phyloP scores from a whole-genome alignment of 352 stramenopile genomes.

The Phytophthora megakarya region DNA sequence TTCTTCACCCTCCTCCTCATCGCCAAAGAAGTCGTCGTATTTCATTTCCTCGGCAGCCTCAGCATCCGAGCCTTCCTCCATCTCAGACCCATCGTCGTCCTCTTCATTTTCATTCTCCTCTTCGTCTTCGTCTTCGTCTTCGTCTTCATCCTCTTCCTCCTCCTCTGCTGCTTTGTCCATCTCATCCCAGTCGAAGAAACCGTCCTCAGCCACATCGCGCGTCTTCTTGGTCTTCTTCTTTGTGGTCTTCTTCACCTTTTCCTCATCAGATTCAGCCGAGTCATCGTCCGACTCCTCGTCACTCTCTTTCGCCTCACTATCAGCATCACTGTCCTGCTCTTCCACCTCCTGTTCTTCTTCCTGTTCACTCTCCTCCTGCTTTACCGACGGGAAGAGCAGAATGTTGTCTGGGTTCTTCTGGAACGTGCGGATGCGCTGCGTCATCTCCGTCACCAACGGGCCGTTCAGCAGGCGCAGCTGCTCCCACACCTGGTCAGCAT shows the following conservation, averaged over 20 bases:
- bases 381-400: slow-evolving; percentile 60
- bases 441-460: slow-evolving; percentile 68
- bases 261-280: slow-evolving; percentile 31
- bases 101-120: slow-evolving; percentile 43
- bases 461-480: slow-evolving; percentile 84
- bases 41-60: slow-evolving; percentile 61
- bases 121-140: slow-evolving; percentile 39
- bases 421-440: slow-evolving; percentile 73
- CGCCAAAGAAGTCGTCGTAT: slow-evolving; percentile 70
- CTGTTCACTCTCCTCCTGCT: slow-evolving; percentile 38
- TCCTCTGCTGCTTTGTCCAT: slow-evolving; percentile 87
- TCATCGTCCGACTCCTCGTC: slow-evolving; percentile 32
- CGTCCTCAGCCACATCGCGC: slow-evolving; percentile 74
- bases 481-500: slow-evolving; percentile 87
- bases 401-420: slow-evolving; percentile 64
- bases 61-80: slow-evolving; percentile 57
- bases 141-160: slow-evolving; percentile 57
- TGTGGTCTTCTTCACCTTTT: slow-evolving; percentile 41
- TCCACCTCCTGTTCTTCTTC: slow-evolving; percentile 37
- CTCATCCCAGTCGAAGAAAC: slow-evolving; percentile 89
- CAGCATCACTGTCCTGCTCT: slow-evolving; percentile 34
- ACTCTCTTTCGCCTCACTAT: slow-evolving; percentile 29
- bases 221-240: slow-evolving; percentile 60
- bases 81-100: slow-evolving; percentile 51
- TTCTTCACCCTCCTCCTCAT: slow-evolving; percentile 44